These are phyloP conservation scores for Schoenoplectus triqueter DNA, from an alignment of 202 grass and related monocot genomes.

Conservation along the genomic window DNA sequence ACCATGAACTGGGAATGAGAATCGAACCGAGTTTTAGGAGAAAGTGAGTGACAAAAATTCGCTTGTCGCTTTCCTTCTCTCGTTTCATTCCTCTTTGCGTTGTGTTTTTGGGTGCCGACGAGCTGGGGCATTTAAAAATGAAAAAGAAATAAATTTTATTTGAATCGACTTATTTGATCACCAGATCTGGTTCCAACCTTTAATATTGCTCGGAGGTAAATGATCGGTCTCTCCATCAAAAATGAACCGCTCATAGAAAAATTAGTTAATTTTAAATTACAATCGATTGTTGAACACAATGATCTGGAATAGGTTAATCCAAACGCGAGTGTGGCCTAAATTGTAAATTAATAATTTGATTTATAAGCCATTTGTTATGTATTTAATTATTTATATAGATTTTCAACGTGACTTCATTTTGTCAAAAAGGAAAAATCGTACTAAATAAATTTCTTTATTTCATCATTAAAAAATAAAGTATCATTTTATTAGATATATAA, in stretches of 20 bases:
- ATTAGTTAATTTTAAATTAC: not conserved
- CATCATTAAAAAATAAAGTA: too few species aligned
- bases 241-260: not conserved
- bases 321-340: not conserved
- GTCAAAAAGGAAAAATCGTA: too few species aligned
- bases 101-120: not conserved
- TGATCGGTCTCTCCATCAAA: not conserved
- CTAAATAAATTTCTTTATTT: too few species aligned
- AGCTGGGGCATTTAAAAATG: not conserved
- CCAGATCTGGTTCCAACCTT: not conserved
- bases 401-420: too few species aligned
- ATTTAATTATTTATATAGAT: too few species aligned
- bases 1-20: not conserved
- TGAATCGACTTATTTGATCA: not conserved
- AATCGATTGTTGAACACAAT: not conserved
- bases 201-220: slow-evolving; percentile 6
- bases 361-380: not conserved
- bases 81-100: not conserved
- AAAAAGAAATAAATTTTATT: too few species aligned
- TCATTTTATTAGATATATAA: too few species aligned
- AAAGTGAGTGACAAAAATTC: not conserved
- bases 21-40: not conserved
- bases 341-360: not conserved
- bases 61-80: not conserved
- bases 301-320: not conserved